phyloP scores from a whole-genome alignment of 73 alveolate genomes.

The Paramecium primaurelia region DNA sequence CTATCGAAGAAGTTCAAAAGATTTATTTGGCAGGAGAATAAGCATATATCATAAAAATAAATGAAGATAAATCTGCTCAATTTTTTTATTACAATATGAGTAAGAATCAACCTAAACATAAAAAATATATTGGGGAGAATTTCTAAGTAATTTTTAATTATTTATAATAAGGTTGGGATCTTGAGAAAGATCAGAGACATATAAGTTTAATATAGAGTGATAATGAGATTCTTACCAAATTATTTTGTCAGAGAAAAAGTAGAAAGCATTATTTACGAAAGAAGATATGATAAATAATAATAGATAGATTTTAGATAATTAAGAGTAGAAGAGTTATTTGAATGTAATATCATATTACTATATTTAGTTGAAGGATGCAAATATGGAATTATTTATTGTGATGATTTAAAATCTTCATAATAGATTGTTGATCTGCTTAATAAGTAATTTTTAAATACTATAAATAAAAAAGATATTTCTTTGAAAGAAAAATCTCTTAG shows the following conservation, averaged over 20 bases:
- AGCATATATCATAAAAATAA: background rate
- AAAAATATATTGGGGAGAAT: constrained; percentile 18
- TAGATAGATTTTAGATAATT: background rate
- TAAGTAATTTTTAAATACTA: background rate
- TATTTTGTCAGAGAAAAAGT: background rate
- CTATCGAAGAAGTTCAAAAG: background rate
- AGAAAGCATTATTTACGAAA: background rate
- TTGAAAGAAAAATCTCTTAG: background rate
- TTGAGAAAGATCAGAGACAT: background rate
- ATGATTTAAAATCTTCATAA: background rate
- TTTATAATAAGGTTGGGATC: background rate
- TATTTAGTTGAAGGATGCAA: constrained; percentile 44
- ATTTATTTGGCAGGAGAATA: constrained; percentile 23
- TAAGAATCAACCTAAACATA: background rate
- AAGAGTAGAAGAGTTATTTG: constrained; percentile 29
- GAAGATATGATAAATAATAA: background rate
- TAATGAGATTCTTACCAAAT: constrained; percentile 3
- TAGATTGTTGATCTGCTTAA: background rate
- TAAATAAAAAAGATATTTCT: background rate
- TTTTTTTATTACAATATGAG: constrained; percentile 23
- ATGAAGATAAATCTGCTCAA: constrained; percentile 35
- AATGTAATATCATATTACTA: background rate
- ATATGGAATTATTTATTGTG: constrained; percentile 30
- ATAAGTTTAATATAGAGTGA: background rate
- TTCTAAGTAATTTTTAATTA: background rate